Base-by-base conservation (phyloP, 176 grass and related monocot genomes). In the Raddia distichophylla region DNA sequence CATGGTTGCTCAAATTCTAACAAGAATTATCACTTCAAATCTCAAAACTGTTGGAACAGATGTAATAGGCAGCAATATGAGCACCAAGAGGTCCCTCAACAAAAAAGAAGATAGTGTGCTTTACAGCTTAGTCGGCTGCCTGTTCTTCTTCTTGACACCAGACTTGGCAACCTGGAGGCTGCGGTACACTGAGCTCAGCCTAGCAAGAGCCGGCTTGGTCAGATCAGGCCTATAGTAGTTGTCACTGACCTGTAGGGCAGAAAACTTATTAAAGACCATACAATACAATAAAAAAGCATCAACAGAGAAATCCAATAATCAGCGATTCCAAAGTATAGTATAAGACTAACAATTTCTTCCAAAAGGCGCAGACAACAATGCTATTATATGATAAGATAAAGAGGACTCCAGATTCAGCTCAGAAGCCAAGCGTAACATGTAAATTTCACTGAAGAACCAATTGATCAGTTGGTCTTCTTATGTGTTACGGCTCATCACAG, bases 141-240 rank as follows among this genome's bases (percentile, higher is more conserved):
- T 92, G 59, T 93, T 95, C 85, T 88, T 95, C 88, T 95, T 99
- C 91, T 95, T 95, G 48, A 75, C 58, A 1, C 92, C 91, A 86
- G 93, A 93, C 86, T 91, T 95, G 63, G 96, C 67, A 22, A 95
- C 86, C 88, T 93, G 86, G 72, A 99, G 84, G 73, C 90, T 95
- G 68, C 93, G 89, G 73, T 99, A 85, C 53, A 99, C 89, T 0
- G 63, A 56, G 63, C 90, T 91, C 12, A 93, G 67, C 62, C 93
- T 88, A 2, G 87, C 93, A 43, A 95, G 91, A 60, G 93, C 86
- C 0, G 89, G 76, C 60, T 87, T 93, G n/a, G 93, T 93, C 58
- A 99, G 84, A 73, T 99, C 96, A 60, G 96, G 84, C 87, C 93
- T 91, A 72, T 99, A 99, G 79, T 91, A 82, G 66, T 89, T 91